Percentiles rank a stretch among this genome's conserved stretches.
phyloP scores from a whole-genome alignment of 106 monocot genomes.

The Phalaenopsis equestris region DNA sequence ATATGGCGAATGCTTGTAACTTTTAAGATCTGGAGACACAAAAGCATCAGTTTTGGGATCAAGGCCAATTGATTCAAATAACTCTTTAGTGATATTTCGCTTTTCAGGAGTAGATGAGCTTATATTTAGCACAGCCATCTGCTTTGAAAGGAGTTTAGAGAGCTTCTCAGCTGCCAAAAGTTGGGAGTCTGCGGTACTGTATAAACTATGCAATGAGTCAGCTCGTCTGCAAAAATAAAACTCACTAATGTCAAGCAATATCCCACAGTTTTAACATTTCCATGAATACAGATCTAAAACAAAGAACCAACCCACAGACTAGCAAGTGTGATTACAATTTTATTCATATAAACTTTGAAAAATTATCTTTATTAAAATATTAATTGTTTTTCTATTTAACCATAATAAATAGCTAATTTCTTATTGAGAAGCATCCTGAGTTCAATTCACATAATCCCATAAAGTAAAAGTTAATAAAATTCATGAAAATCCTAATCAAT shows the following conservation, averaged over 20 bases:
- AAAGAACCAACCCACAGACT: not conserved
- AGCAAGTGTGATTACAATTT: too few species aligned
- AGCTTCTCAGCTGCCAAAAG: constrained; percentile 77
- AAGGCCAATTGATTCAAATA: constrained; percentile 91
- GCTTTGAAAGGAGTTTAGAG: constrained; percentile 66
- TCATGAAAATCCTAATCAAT: too few species aligned
- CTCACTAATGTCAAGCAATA: not conserved
- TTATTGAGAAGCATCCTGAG: too few species aligned
- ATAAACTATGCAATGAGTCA: constrained; percentile 58
- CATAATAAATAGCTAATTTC: too few species aligned
- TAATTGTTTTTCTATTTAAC: too few species aligned
- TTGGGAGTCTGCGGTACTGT: constrained; percentile 81
- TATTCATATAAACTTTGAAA: too few species aligned
- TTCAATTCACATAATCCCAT: too few species aligned
- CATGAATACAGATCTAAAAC: not conserved
- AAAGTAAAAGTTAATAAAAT: too few species aligned
- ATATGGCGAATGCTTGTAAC: constrained; percentile 11
- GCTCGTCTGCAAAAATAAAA: constrained; percentile 35
- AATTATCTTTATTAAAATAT: too few species aligned
- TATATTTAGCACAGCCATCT: constrained; percentile 68
- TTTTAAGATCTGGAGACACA: constrained; percentile 37
- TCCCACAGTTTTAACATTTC: not conserved
- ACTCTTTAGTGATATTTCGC: constrained; percentile 36
- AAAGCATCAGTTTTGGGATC: constrained; percentile 29
- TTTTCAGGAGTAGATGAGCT: constrained; percentile 36